Evolutionary conservation across 768 basidiomycete species (phyloP).

Genomic region (Tephrocybe sp.): DNA sequence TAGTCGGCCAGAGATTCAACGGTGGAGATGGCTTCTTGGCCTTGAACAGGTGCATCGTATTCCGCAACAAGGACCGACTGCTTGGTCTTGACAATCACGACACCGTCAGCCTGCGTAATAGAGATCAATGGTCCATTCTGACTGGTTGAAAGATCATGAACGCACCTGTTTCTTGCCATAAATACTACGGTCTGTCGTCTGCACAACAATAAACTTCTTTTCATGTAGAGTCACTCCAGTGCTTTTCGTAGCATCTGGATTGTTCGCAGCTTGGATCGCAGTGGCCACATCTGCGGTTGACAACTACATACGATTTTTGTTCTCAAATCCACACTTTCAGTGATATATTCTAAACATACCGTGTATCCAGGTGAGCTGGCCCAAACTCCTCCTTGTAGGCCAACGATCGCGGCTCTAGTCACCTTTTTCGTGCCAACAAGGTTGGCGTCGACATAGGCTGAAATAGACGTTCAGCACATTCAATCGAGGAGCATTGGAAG

Average conservation of each 20-base stretch:
- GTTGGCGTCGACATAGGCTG: slow-evolving; percentile 85
- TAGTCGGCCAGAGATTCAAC: slow-evolving; percentile 80
- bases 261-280: slow-evolving; percentile 46
- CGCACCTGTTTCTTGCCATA: slow-evolving; percentile 81
- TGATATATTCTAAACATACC: slow-evolving; percentile 37
- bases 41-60: slow-evolving; percentile 66
- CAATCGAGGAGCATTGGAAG: neutral
- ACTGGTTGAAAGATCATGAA: slow-evolving; percentile 4
- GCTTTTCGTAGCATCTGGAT: slow-evolving; percentile 41
- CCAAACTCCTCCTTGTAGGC: slow-evolving; percentile 77
- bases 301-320: slow-evolving; percentile 42
- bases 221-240: slow-evolving; percentile 65
- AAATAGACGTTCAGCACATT: neutral
- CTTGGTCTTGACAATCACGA: slow-evolving; percentile 73
- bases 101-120: slow-evolving; percentile 64
- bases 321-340: slow-evolving; percentile 1
- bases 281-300: slow-evolving; percentile 62
- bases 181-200: slow-evolving; percentile 48
- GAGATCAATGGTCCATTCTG: neutral
- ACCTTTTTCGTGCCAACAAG: slow-evolving; percentile 76
- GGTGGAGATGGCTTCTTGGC: slow-evolving; percentile 60
- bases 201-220: slow-evolving; percentile 74
- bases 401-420: slow-evolving; percentile 75
- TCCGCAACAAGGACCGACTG: slow-evolving; percentile 84
- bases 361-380: slow-evolving; percentile 58